Base-by-base conservation (phyloP, 352 stramenopile species). In the Phytopythium boreale region DNA sequence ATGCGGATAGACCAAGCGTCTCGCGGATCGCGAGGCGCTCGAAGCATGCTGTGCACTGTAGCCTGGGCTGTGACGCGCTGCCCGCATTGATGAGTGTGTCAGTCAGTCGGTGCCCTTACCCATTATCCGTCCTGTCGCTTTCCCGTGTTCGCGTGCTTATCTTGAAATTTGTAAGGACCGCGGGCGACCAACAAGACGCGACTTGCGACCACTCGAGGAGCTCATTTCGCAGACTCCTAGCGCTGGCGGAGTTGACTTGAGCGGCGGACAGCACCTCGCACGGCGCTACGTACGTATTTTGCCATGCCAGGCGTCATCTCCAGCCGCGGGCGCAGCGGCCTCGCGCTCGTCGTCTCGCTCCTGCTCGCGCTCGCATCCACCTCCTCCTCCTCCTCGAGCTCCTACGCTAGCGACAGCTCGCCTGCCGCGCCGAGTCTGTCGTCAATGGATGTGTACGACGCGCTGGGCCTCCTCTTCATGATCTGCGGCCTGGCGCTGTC, bases 401-500 rank as follows among this genome's bases (percentile, higher is more conserved):
- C n/a, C n/a, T n/a, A n/a, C n/a, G n/a, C n/a, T n/a, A n/a, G n/a
- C n/a, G n/a, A n/a, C n/a, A n/a, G n/a, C n/a, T n/a, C n/a, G n/a
- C n/a, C n/a, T n/a, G n/a, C n/a, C n/a, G n/a, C n/a, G n/a, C n/a
- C n/a, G n/a, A n/a, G n/a, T n/a, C n/a, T n/a, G n/a, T n/a, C n/a
- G n/a, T n/a, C n/a, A n/a, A 74, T 84, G 59, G 61, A 82, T 49
- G 71, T 41, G 15, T 79, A 76, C 61, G 76, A 86, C 41, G 63
- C 70, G 7, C 34, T 85, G 19, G 78, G 69, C 50, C 78, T 89
- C 46, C 62, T 70, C 17, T 73, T 89, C 62, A 89, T 89, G 65
- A 62, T 67, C 6, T 11, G 83, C 4, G 80, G 78, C 0, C 69
- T 89, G 9, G 75, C 76, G 5, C 61, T 82, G 3, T 81, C 80